These are phyloP conservation scores for Nepenthes alata DNA, from an alignment of 179 eudicot species.

Conservation along the genomic window DNA sequence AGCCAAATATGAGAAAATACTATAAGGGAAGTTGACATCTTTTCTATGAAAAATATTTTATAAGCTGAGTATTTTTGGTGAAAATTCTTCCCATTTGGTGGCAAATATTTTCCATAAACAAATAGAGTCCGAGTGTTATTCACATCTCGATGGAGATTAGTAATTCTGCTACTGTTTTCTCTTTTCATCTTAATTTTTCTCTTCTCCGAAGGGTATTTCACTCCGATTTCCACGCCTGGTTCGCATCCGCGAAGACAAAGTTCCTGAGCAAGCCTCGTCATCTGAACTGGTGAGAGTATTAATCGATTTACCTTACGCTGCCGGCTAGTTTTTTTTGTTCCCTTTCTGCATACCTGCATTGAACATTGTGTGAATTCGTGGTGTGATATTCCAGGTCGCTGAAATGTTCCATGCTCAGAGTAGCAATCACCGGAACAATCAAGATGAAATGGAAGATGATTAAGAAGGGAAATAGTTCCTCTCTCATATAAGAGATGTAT, in stretches of 20 bases:
- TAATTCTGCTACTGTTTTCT: background rate
- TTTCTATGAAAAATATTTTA: too few relatives aligned
- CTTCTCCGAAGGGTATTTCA: conserved; percentile 60
- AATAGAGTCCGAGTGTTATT: too few relatives aligned
- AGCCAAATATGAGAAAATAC: too few relatives aligned
- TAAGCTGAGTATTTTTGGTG: background rate
- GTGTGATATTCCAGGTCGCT: conserved; percentile 43
- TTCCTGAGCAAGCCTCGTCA: conserved; percentile 78
- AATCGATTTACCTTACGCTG: background rate
- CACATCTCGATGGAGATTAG: too few relatives aligned
- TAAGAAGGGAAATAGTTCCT: conserved; percentile 4
- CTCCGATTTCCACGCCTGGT: conserved; percentile 81
- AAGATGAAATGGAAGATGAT: conserved; percentile 50
- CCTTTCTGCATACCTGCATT: background rate
- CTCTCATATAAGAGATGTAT: background rate
- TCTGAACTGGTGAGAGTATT: conserved; percentile 48
- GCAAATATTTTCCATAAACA: too few relatives aligned
- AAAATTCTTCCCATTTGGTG: background rate
- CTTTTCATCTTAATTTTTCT: background rate
- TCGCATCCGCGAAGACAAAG: conserved; percentile 77
- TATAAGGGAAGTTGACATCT: too few relatives aligned
- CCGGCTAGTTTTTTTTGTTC: background rate
- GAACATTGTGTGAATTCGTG: background rate
- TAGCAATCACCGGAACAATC: conserved; percentile 32
- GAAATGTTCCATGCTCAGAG: conserved; percentile 64